Conservation (phyloP, 2,329 filamentous ascomycete genomes). For the Fusarium concolor region DNA sequence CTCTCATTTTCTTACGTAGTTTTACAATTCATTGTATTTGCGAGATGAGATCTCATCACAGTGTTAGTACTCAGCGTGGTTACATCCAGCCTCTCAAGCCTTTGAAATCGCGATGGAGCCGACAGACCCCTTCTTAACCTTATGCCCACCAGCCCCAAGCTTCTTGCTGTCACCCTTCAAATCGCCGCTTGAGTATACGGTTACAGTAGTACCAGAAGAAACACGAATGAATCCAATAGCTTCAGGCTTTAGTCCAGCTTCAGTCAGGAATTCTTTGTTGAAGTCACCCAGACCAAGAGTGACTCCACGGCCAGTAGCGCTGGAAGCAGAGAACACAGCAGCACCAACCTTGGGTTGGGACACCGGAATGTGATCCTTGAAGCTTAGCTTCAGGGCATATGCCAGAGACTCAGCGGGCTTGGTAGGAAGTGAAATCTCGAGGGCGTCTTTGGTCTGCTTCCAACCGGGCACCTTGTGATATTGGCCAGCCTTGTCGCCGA, state of each 20-base stretch:
- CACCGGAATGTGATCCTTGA: not conserved
- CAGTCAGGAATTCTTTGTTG: constrained; percentile 1
- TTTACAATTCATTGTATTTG: no score
- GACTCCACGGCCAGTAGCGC: not conserved
- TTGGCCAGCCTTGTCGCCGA: constrained; percentile 1
- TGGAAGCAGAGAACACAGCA: not conserved
- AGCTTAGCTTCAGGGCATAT: constrained; percentile 2
- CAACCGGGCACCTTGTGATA: not conserved
- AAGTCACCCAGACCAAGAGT: constrained; percentile 4
- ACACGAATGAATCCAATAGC: constrained; percentile 2
- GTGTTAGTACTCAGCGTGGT: no score
- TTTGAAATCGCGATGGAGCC: constrained; percentile 1
- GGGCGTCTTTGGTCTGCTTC: constrained; percentile 10
- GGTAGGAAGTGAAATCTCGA: not conserved
- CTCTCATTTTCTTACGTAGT: no score
- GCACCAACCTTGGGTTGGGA: constrained; percentile 2
- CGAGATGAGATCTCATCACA: no score
- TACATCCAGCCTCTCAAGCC: not conserved
- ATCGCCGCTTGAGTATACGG: not conserved
- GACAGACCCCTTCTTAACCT: not conserved
- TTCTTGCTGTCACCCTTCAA: not conserved
- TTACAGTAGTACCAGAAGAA: not conserved
- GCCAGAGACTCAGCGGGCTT: constrained; percentile 5
- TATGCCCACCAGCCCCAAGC: not conserved
- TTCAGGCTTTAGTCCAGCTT: not conserved